Evolutionary conservation across 768 basidiomycete genomes (phyloP).

Genomic region (Suillus fuscotomentosus): DNA sequence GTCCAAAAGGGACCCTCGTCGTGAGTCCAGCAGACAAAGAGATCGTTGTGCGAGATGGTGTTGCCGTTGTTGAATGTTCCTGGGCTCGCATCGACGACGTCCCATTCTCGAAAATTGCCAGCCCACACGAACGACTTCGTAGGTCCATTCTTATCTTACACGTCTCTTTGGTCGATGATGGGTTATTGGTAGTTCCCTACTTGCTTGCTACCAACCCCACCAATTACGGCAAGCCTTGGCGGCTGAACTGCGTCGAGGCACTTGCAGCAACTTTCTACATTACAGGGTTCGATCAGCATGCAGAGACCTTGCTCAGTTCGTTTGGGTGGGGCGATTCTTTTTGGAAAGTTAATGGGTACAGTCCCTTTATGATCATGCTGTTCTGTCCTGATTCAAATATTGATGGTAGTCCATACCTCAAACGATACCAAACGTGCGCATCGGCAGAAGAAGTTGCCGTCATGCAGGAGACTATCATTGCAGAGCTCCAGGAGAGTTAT

Average conservation of each 20-base stretch:
- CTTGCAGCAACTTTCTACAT: slow-evolving; percentile 95
- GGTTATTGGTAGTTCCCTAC: slow-evolving; percentile 72
- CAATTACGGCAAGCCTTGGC: slow-evolving; percentile 98
- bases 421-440: slow-evolving; percentile 72
- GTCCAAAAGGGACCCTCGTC: slow-evolving; percentile 79
- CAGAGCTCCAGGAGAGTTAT: slow-evolving; percentile 65
- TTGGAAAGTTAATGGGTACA: slow-evolving; percentile 77
- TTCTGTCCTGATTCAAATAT: not conserved
- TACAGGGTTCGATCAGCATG: slow-evolving; percentile 80
- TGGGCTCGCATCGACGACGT: slow-evolving; percentile 97
- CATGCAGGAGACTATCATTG: slow-evolving; percentile 68
- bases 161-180: not conserved
- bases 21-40: slow-evolving; percentile 85
- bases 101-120: slow-evolving; percentile 90
- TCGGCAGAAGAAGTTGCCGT: slow-evolving; percentile 55
- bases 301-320: slow-evolving; percentile 69
- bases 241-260: slow-evolving; percentile 92
- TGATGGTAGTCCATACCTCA: slow-evolving; percentile 44
- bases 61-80: slow-evolving; percentile 98
- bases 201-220: slow-evolving; percentile 94
- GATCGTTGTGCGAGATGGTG: slow-evolving; percentile 66
- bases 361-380: not conserved
- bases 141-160: slow-evolving; percentile 30
- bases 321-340: slow-evolving; percentile 95
- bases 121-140: slow-evolving; percentile 91